phyloP scores from a whole-genome alignment of 768 basidiomycete genomes.

The Amanita polypyramis region DNA sequence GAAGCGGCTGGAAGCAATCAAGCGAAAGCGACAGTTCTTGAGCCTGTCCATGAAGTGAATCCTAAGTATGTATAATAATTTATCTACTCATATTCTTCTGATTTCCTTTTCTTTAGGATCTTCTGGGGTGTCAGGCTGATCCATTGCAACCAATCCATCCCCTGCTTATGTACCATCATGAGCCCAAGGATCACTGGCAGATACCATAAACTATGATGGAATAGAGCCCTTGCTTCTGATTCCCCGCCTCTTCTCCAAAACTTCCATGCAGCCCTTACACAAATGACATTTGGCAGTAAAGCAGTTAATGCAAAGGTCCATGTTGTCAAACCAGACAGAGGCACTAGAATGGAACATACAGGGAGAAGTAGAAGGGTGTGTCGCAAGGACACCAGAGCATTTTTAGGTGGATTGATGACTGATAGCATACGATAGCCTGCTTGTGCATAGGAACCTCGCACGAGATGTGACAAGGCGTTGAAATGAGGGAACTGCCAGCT shows the following conservation, averaged over 20 bases:
- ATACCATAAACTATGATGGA: conserved; percentile 82
- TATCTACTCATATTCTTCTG: background rate
- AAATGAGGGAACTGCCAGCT: conserved; percentile 99
- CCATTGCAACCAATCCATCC: conserved; percentile 68
- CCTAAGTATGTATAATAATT: background rate
- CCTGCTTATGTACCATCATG: conserved; percentile 94
- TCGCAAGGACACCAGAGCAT: conserved; percentile 77
- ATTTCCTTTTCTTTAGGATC: conserved; percentile 1
- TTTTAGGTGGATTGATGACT: conserved; percentile 65
- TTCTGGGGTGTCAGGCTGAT: conserved; percentile 24
- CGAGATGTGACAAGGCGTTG: conserved; percentile 81
- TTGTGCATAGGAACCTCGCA: conserved; percentile 83
- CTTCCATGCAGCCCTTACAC: conserved; percentile 54
- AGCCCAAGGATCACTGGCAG: conserved; percentile 80
- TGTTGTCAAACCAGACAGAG: conserved; percentile 87
- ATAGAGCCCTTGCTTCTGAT: conserved; percentile 67
- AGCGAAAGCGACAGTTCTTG: conserved; percentile 23
- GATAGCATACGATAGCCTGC: conserved; percentile 92
- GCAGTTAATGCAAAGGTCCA: conserved; percentile 80
- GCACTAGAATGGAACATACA: conserved; percentile 70
- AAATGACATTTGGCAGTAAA: conserved; percentile 64
- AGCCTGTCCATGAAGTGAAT: conserved; percentile 4
- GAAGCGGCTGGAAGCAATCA: conserved; percentile 49
- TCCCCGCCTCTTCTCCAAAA: conserved; percentile 71
- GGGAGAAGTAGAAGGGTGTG: conserved; percentile 71